Evolutionary conservation across 2,329 filamentous ascomycete species (phyloP), one percentile per base, ranked within the genome.

Genomic region (Claviceps sp.): DNA sequence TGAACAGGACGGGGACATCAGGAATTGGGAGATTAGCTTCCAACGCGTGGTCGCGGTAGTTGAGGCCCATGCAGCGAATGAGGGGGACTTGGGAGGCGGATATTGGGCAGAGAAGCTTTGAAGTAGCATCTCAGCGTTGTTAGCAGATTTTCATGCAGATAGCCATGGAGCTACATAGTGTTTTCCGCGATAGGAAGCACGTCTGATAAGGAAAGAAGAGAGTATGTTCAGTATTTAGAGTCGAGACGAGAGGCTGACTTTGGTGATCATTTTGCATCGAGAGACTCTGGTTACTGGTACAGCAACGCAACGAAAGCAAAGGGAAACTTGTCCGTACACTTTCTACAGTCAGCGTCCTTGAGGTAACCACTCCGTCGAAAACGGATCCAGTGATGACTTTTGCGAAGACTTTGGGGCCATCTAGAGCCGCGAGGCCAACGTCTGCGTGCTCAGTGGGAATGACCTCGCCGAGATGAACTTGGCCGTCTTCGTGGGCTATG

Each of bases 11-110:
- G 0, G 68, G 68, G 7, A 60, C 57, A 30, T 63, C 60, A 2
- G 69, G 69, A 17, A 70, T 58, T 3, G 64, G 57, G 60, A 69
- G 62, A 46, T 63, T 64, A 48, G 65, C 65, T 58, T 72, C 69
- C 16, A 57, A 54, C 5, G 68, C 68, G 51, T 71, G 69, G 56
- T 71, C 63, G 39, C 60, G 60, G 57, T 73, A 73, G 61, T 74
- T 75, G 50, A 74, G 65, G 6, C 72, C 71, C 47, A 74, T 60
- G 57, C 71, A 74, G 39, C 71, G 68, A 48, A 73, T 70, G 19
- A 67, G 65, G 38, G 66, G 65, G 5, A 70, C 62, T 37, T 73
- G 65, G 13, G 61, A 53, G 19, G 53, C 53, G 1, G 60, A 55
- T 22, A 73, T 51, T 0, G 70, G 70, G 2, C 64, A 61, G 17